phyloP scores from a whole-genome alignment of 306 rosid genomes.

The Prunus campanulata region DNA sequence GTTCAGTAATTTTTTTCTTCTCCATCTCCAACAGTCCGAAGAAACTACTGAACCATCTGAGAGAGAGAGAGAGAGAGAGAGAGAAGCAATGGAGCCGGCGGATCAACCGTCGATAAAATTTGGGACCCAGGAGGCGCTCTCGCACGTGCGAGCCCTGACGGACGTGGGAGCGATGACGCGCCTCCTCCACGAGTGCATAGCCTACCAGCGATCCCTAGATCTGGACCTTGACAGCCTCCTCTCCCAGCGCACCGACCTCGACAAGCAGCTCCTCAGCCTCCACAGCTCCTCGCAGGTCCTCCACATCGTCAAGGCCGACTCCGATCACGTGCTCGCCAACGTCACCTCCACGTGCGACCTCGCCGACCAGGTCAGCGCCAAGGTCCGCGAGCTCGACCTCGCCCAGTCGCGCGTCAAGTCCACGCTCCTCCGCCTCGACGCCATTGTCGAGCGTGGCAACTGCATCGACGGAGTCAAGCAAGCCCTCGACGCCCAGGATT shows the following conservation, averaged over 20 bases:
- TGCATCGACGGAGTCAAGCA: conserved; percentile 68
- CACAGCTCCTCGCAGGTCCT: conserved; percentile 39
- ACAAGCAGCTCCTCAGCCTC: conserved; percentile 60
- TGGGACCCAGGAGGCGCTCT: conserved; percentile 39
- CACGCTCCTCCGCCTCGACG: conserved; percentile 75
- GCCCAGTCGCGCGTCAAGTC: conserved; percentile 80
- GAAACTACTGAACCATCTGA: too few relatives aligned
- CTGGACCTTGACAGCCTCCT: conserved; percentile 63
- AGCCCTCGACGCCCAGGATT: conserved; percentile 63
- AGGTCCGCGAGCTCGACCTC: conserved; percentile 87
- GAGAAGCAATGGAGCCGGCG: neutral
- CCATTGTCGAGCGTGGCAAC: conserved; percentile 70
- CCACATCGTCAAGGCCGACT: conserved; percentile 55
- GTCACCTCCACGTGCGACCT: conserved; percentile 38
- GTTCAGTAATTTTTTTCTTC: too few relatives aligned
- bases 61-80: too few relatives aligned
- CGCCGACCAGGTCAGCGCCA: conserved; percentile 51
- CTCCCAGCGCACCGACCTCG: conserved; percentile 75
- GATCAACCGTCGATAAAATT: conserved; percentile 36
- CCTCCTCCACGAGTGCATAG: conserved; percentile 60
- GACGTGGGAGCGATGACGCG: conserved; percentile 65
- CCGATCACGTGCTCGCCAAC: conserved; percentile 37
- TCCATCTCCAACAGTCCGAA: too few relatives aligned
- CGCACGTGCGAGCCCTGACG: conserved; percentile 36
- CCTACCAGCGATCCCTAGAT: conserved; percentile 54